phyloP scores from a whole-genome alignment of 208 protist species.

The Acanthamoeba triangularis region DNA sequence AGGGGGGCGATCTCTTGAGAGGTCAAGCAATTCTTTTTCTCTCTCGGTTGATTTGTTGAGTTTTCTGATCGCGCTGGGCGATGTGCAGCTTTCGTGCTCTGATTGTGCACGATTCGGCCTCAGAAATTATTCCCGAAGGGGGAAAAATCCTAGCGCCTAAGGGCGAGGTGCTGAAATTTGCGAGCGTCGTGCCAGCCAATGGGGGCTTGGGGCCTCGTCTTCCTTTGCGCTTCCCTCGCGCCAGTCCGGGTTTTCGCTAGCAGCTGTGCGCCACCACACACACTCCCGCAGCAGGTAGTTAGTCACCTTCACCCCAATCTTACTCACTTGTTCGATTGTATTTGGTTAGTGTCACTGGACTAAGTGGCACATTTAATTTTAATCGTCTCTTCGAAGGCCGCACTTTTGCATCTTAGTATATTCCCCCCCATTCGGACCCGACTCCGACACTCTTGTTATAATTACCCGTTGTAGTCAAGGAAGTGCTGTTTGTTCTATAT shows the following conservation, averaged over 20 bases:
- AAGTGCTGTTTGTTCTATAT: too few species aligned
- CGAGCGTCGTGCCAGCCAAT: background rate
- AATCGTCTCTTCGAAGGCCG: too few species aligned
- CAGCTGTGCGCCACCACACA: background rate
- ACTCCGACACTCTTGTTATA: too few species aligned
- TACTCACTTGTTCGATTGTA: background rate
- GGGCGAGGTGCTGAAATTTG: background rate
- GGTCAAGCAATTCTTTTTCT: too few species aligned
- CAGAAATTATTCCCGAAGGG: background rate
- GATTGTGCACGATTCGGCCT: too few species aligned
- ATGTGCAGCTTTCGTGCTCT: background rate
- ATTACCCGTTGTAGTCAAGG: too few species aligned
- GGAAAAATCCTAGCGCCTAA: background rate
- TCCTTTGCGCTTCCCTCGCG: background rate
- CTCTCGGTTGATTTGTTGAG: background rate
- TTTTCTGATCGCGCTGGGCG: too few species aligned
- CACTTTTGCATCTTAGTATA: too few species aligned
- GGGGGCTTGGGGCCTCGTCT: background rate
- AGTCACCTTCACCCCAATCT: background rate
- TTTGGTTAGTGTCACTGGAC: background rate
- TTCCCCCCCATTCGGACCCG: too few species aligned
- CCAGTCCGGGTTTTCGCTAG: constrained; percentile 11
- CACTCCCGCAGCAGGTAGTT: background rate
- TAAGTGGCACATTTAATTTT: too few species aligned
- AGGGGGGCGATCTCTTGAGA: background rate